Base-by-base conservation (phyloP, 352 stramenopile genomes). In the Salisapilia sapeloensis region DNA sequence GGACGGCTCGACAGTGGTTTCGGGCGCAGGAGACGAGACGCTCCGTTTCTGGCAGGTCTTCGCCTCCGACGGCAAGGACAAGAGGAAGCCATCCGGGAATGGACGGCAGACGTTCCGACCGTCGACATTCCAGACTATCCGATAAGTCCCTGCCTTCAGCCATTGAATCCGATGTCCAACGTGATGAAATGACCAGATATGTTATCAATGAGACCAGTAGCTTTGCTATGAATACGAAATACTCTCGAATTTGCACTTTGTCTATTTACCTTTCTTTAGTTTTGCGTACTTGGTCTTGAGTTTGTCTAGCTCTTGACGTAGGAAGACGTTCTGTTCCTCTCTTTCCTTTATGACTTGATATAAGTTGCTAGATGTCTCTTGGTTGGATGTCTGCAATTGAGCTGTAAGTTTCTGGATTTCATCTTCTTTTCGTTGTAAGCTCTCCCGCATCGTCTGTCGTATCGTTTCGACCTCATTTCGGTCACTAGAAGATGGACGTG, bases 1-100 rank as follows among this genome's bases (percentile, higher is more conserved):
- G n/a, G 94, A 99, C 58, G 92, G 92, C 35, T 63, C 72, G 11
- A 96, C 86, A n/a, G 93, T 99, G 19, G 87, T 98, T 11, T 98
- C 94, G 1, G 94, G 87, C 4, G 94, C 93, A 8, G 93, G 89
- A 2, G 96, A 99, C 48, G 96, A 99, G 67, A 99, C 94, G 4
- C 60, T 99, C 34, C 78, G 94, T 22, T 99, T 99, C 71, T 99
- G 96, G 96, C 95, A 98, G 42, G 76, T 99, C 4, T 99, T 99
- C 53, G 93, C 79, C 29, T 58, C 72, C 12, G 80, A 79, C 58
- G 54, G 77, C 35, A 86, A 86, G 41, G 53, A 55, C 15, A 63
- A 53, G 21, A 86, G 83, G 39, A 50, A n/a, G n/a, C n/a, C n/a
- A n/a, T n/a, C n/a, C n/a, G n/a, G n/a, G n/a, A n/a, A n/a, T n/a